Percentiles rank a stretch among this genome's conserved stretches.
phyloP scores from a whole-genome alignment of 2,329 filamentous ascomycete genomes.

The Emergomyces pasteurianus region DNA sequence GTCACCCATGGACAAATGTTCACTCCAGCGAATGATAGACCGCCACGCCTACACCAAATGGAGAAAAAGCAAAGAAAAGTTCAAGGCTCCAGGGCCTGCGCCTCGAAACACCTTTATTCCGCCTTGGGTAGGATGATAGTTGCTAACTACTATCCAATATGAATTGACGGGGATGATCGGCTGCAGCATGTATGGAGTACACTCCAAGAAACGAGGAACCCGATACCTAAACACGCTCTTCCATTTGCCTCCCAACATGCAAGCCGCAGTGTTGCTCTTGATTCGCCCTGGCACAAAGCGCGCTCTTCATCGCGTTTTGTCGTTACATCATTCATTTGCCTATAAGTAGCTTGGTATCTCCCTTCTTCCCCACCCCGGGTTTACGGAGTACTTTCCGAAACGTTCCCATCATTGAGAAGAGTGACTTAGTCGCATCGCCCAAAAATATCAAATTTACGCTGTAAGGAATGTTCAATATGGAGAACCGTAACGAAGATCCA shows the following conservation, averaged over 20 bases:
- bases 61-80: too few relatives aligned
- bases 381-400: too few relatives aligned
- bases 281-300: not conserved
- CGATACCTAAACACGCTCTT: not conserved
- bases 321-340: not conserved
- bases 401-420: not conserved
- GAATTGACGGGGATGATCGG: not conserved
- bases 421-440: not conserved
- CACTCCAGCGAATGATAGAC: not conserved
- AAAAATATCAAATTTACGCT: not conserved
- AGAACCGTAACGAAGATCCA: not conserved
- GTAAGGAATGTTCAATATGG: not conserved
- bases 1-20: not conserved
- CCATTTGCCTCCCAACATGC: not conserved
- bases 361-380: too few relatives aligned
- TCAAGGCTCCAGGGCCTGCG: not conserved
- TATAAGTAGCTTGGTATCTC: too few relatives aligned
- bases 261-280: not conserved
- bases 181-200: not conserved
- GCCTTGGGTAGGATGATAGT: too few relatives aligned
- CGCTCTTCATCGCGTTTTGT: not conserved
- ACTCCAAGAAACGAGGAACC: not conserved
- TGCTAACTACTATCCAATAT: not conserved
- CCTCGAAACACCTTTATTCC: too few relatives aligned
- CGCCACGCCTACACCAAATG: not conserved